phyloP scores from a whole-genome alignment of 495 filamentous ascomycete species.

The Podospora pseudopauciseta region DNA sequence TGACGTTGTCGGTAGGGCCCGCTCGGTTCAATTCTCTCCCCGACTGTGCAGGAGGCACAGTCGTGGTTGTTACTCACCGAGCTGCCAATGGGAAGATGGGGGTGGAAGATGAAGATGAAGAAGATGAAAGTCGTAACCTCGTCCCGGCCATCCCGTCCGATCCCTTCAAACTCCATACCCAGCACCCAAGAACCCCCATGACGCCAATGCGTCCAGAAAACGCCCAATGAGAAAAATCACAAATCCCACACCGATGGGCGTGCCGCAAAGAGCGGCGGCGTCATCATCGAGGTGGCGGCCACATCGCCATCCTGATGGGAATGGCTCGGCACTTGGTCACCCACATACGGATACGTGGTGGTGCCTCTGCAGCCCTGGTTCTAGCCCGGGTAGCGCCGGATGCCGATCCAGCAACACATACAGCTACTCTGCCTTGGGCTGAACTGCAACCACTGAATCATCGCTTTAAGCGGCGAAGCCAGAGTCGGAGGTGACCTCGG shows the following conservation, averaged over 20 bases:
- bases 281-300: neutral
- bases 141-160: slow-evolving; percentile 1
- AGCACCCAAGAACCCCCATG: slow-evolving; percentile 6
- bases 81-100: slow-evolving; percentile 6
- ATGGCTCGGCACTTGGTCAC: neutral
- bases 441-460: neutral
- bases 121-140: slow-evolving; percentile 4
- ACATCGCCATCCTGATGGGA: neutral
- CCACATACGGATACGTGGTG: neutral
- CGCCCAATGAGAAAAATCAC: neutral
- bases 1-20: neutral
- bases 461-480: neutral
- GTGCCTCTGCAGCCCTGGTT: neutral
- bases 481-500: neutral
- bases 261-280: neutral
- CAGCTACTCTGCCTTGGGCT: neutral
- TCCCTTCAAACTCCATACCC: slow-evolving; percentile 4
- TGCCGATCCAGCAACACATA: neutral
- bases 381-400: neutral
- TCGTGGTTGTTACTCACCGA: neutral
- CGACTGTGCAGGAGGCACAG: neutral
- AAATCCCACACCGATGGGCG: neutral
- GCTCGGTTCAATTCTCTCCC: neutral
- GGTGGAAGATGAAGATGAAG: slow-evolving; percentile 1
- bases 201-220: neutral